Conservation (phyloP, 2,329 filamentous ascomycete species). For the Epicoccum nigrum region DNA sequence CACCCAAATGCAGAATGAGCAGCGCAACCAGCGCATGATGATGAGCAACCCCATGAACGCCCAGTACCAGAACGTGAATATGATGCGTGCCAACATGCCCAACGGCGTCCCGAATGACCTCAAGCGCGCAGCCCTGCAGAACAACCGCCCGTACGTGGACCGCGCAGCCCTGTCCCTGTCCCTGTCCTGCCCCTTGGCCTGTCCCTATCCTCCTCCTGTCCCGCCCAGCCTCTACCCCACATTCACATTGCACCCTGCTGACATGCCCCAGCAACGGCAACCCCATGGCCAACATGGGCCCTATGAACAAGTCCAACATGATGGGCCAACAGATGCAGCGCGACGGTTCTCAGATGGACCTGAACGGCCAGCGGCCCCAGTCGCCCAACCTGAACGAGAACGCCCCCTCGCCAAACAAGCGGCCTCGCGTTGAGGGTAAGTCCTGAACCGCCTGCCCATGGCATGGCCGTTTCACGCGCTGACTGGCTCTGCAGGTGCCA, state of each 20-base stretch:
- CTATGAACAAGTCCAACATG: slow-evolving; percentile 59
- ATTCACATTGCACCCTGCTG: slow-evolving; percentile 11
- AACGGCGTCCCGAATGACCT: slow-evolving; percentile 70
- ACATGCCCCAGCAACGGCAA: slow-evolving; percentile 33
- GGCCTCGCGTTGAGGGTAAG: slow-evolving; percentile 78
- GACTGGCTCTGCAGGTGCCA: slow-evolving; percentile 70
- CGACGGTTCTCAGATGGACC: slow-evolving; percentile 85
- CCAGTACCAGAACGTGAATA: slow-evolving; percentile 55
- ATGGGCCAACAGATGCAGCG: slow-evolving; percentile 81
- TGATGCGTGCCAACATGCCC: slow-evolving; percentile 68
- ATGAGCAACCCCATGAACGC: slow-evolving; percentile 63
- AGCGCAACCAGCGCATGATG: slow-evolving; percentile 71
- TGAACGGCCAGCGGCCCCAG: slow-evolving; percentile 75
- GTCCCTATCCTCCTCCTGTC: no score
- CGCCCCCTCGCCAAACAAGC: slow-evolving; percentile 89
- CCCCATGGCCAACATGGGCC: slow-evolving; percentile 70
- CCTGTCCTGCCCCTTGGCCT: no score
- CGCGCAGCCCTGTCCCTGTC: not conserved
- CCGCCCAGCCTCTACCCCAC: no score
- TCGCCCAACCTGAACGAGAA: slow-evolving; percentile 86
- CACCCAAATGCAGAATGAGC: slow-evolving; percentile 73
- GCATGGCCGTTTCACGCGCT: slow-evolving; percentile 53
- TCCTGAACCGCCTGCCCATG: not conserved
- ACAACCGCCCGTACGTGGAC: slow-evolving; percentile 71
- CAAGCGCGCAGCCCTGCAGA: slow-evolving; percentile 77